Evolutionary conservation across 1,139 yeast genomes (phyloP).

Genomic region (Geotrichum reessii): DNA sequence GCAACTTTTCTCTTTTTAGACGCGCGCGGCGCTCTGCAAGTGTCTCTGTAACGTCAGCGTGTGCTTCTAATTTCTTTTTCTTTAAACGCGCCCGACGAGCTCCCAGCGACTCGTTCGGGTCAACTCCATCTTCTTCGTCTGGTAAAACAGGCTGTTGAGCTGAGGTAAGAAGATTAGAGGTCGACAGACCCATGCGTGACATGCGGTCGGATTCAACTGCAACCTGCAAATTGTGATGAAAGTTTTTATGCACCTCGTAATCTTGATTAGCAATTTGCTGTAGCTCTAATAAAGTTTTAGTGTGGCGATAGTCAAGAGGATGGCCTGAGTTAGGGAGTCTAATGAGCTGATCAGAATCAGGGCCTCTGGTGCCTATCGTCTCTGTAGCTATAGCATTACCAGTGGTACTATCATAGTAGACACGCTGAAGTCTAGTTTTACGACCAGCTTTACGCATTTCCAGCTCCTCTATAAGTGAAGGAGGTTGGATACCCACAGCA

Average conservation of each 20-base stretch:
- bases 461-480: conserved; percentile 36
- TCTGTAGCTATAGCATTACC: conserved; percentile 21
- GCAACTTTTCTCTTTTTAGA: conserved; percentile 23
- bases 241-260: conserved; percentile 29
- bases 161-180: conserved; percentile 5
- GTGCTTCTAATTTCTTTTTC: conserved; percentile 27
- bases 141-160: conserved; percentile 5
- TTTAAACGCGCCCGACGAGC: conserved; percentile 31
- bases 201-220: conserved; percentile 19
- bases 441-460: conserved; percentile 37
- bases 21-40: conserved; percentile 35
- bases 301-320: conserved; percentile 31
- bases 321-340: conserved; percentile 24
- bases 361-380: conserved; percentile 14
- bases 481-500: conserved; percentile 25
- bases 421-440: conserved; percentile 27
- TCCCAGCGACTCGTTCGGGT: conserved; percentile 29
- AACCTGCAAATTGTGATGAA: conserved; percentile 23
- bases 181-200: conserved; percentile 9
- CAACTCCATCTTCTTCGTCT: conserved; percentile 13
- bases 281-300: conserved; percentile 33
- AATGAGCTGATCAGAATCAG: conserved; percentile 19
- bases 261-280: conserved; percentile 33
- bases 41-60: conserved; percentile 30
- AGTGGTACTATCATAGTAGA: conserved; percentile 28